Evolutionary conservation across 352 stramenopile genomes (phyloP).

Genomic region (Pythium angustatum): DNA sequence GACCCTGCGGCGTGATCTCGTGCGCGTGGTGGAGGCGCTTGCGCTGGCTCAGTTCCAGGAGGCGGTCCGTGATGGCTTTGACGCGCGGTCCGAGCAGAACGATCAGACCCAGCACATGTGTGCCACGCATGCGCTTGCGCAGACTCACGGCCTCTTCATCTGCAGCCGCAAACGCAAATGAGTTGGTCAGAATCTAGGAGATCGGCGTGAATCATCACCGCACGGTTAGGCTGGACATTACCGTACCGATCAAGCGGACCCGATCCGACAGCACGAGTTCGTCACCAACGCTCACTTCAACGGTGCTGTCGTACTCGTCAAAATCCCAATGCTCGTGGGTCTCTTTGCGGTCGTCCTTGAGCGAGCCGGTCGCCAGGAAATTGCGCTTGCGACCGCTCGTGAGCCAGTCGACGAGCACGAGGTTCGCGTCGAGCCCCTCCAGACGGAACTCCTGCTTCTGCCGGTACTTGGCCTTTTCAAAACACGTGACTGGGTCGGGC

Average conservation of each 20-base stretch:
- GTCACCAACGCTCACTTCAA: constrained; percentile 57
- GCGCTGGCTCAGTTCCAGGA: constrained; percentile 68
- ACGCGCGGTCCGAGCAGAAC: constrained; percentile 65
- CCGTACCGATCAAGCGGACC: constrained; percentile 58
- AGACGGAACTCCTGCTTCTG: constrained; percentile 71
- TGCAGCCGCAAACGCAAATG: constrained; percentile 10
- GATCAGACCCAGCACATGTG: constrained; percentile 71
- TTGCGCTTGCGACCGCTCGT: constrained; percentile 85
- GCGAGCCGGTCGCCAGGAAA: constrained; percentile 60
- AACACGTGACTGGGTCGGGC: constrained; percentile 82
- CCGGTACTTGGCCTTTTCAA: constrained; percentile 64
- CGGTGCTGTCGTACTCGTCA: constrained; percentile 66
- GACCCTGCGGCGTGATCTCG: constrained; percentile 74
- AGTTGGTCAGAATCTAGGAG: background rate
- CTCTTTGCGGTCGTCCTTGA: constrained; percentile 62
- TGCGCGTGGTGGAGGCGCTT: constrained; percentile 71
- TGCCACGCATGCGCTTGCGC: constrained; percentile 70
- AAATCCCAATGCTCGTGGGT: constrained; percentile 82
- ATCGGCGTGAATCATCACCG: background rate
- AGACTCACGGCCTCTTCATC: constrained; percentile 73
- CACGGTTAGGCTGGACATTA: background rate
- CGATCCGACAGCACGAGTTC: constrained; percentile 65
- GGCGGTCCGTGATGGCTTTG: constrained; percentile 46
- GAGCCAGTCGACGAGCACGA: constrained; percentile 86
- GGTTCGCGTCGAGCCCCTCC: constrained; percentile 36